A percentile compares a stretch with the other conserved stretches of the same genome.
phyloP scores from a whole-genome alignment of 2,329 filamentous ascomycete genomes.

The Fusarium humuli region DNA sequence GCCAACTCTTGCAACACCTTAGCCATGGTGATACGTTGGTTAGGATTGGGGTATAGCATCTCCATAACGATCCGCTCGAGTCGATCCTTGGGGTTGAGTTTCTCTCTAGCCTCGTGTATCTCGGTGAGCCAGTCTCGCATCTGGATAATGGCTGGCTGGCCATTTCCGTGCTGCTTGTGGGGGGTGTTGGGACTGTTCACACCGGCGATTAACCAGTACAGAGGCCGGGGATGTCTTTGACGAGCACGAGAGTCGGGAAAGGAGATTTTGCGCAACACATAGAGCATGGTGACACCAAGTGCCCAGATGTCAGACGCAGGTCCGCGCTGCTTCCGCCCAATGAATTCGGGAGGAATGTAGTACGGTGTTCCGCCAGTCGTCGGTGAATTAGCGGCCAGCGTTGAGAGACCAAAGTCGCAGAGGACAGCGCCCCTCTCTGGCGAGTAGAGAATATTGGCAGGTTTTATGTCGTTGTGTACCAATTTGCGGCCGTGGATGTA shows the following conservation, averaged over 20 bases:
- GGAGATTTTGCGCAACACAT: conserved; percentile 65
- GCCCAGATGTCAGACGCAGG: conserved; percentile 70
- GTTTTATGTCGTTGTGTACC: conserved; percentile 73
- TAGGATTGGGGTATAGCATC: conserved; percentile 65
- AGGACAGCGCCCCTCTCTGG: conserved; percentile 68
- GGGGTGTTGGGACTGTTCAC: conserved; percentile 58
- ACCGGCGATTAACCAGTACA: conserved; percentile 70
- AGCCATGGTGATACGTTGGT: conserved; percentile 66
- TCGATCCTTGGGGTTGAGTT: conserved; percentile 59
- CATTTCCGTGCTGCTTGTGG: conserved; percentile 52
- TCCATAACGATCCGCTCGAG: conserved; percentile 65
- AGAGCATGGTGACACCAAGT: conserved; percentile 70
- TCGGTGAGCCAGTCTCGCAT: conserved; percentile 69
- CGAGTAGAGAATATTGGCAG: conserved; percentile 71
- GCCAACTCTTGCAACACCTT: conserved; percentile 60
- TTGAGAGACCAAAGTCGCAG: conserved; percentile 70
- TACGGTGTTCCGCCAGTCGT: conserved; percentile 69
- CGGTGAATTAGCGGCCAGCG: conserved; percentile 58
- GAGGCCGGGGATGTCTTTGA: conserved; percentile 60
- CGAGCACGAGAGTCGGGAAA: conserved; percentile 65
- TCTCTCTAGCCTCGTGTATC: conserved; percentile 61
- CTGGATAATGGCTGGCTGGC: conserved; percentile 58
- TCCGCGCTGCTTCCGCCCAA: conserved; percentile 65
- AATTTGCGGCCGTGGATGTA: conserved; percentile 66
- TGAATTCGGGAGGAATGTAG: conserved; percentile 72